A percentile compares a stretch with the other conserved stretches of the same genome.
Conservation (phyloP, 345 rosid genomes). For the Durio zibethinus region DNA sequence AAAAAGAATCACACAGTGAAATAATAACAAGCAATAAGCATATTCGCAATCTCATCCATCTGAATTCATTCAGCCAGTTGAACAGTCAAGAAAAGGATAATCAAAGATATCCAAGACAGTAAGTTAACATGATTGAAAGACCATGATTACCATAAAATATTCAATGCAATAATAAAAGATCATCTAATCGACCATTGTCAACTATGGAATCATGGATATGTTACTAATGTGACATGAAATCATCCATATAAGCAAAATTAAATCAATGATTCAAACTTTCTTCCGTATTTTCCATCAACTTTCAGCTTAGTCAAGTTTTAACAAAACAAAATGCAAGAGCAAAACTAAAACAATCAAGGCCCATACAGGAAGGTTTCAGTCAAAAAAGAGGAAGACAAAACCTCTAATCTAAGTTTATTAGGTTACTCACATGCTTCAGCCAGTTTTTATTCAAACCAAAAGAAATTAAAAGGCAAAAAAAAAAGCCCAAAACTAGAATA, state of each 20-base stretch:
- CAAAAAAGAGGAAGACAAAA: neutral
- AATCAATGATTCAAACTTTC: neutral
- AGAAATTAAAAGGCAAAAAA: neutral
- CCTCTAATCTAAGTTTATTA: neutral
- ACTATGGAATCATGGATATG: neutral
- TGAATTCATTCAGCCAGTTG: neutral
- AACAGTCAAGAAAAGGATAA: neutral
- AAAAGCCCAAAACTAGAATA: neutral
- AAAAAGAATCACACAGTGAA: constrained; percentile 9
- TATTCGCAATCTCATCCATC: neutral
- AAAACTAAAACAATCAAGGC: neutral
- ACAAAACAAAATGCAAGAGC: constrained; percentile 4
- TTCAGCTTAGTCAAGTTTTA: neutral
- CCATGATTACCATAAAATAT: neutral
- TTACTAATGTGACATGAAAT: neutral
- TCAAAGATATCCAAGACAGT: neutral
- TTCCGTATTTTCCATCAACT: neutral
- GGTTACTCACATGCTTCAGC: neutral
- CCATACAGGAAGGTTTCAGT: neutral
- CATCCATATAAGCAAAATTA: neutral
- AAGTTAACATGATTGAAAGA: neutral
- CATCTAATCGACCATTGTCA: neutral
- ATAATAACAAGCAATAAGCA: neutral
- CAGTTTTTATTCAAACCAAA: neutral
- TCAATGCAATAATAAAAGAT: neutral